A percentile compares a stretch with the other conserved stretches of the same genome.
Conservation (phyloP, 1,284 basidiomycete species). For the Heterobasidion occidentale region DNA sequence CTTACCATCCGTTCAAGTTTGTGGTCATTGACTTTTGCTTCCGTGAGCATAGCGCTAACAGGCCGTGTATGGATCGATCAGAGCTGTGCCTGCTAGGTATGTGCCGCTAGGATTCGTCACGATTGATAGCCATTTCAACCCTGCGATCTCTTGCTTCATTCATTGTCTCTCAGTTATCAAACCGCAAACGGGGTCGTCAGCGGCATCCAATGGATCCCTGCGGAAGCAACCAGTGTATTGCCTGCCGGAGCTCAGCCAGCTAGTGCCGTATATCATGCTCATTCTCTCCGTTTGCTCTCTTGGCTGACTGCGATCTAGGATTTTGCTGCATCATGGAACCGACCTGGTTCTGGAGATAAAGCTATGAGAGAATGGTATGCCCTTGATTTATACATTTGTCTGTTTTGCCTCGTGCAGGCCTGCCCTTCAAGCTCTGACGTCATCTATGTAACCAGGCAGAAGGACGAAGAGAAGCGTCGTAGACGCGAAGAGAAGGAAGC, state of each 20-base stretch:
- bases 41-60: conserved; percentile 3
- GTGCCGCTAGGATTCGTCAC: conserved; percentile 9
- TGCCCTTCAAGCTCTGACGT: background rate
- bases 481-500: conserved; percentile 42
- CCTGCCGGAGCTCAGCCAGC: conserved; percentile 55
- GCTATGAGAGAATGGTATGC: conserved; percentile 42
- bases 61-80: conserved; percentile 16
- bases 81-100: conserved; percentile 63
- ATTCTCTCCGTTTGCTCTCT: conserved; percentile 1
- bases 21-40: conserved; percentile 12
- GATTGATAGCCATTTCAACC: background rate
- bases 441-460: conserved; percentile 12
- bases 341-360: conserved; percentile 33
- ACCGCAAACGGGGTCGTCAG: conserved; percentile 56
- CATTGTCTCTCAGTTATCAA: conserved; percentile 46
- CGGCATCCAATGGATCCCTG: conserved; percentile 72
- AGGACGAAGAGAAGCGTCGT: conserved; percentile 45
- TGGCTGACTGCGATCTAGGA: conserved; percentile 32
- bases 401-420: background rate
- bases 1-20: conserved; percentile 68
- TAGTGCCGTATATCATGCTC: conserved; percentile 30
- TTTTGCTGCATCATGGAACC: conserved; percentile 48
- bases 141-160: background rate
- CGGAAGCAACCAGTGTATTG: conserved; percentile 51
- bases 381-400: background rate